A percentile compares a stretch with the other conserved stretches of the same genome.
Evolutionary conservation across 2,329 filamentous ascomycete genomes (phyloP).

Genomic region (Beauveria brongniartii): DNA sequence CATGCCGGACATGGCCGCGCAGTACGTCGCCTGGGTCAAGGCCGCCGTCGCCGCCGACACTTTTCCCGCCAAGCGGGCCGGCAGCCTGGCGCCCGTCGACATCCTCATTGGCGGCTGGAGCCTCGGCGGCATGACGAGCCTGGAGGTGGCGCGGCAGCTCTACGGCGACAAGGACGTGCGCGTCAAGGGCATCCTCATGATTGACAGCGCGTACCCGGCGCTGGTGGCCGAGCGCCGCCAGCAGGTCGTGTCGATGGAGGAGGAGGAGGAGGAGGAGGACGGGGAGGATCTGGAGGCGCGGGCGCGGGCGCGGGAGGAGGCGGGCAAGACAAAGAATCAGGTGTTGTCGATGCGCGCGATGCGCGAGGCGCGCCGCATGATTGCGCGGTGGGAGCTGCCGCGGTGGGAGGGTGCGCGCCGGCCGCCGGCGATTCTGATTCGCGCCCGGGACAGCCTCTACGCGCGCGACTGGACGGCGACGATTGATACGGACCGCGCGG

Average conservation of each 20-base stretch:
- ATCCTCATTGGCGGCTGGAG: constrained; percentile 50
- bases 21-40: constrained; percentile 41
- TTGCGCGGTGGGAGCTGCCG: constrained; percentile 33
- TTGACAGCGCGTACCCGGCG: constrained; percentile 40
- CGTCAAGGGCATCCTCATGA: constrained; percentile 42
- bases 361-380: constrained; percentile 32
- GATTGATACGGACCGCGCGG: constrained; percentile 37
- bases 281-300: not conserved
- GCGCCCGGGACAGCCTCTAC: constrained; percentile 34
- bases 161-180: constrained; percentile 27
- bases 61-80: constrained; percentile 20
- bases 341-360: constrained; percentile 31
- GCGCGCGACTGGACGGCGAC: constrained; percentile 19
- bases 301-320: constrained; percentile 13
- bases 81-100: constrained; percentile 20
- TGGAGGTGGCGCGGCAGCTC: constrained; percentile 41
- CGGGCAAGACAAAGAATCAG: constrained; percentile 27
- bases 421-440: constrained; percentile 38
- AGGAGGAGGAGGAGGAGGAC: not conserved
- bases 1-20: constrained; percentile 44
- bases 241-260: not conserved
- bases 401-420: constrained; percentile 25
- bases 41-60: constrained; percentile 22
- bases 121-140: constrained; percentile 42
- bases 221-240: constrained; percentile 14